A percentile compares a stretch with the other conserved stretches of the same genome.
Conservation (phyloP, 192 early-diverging fungal species). For the Pilobolus umbonatus region DNA sequence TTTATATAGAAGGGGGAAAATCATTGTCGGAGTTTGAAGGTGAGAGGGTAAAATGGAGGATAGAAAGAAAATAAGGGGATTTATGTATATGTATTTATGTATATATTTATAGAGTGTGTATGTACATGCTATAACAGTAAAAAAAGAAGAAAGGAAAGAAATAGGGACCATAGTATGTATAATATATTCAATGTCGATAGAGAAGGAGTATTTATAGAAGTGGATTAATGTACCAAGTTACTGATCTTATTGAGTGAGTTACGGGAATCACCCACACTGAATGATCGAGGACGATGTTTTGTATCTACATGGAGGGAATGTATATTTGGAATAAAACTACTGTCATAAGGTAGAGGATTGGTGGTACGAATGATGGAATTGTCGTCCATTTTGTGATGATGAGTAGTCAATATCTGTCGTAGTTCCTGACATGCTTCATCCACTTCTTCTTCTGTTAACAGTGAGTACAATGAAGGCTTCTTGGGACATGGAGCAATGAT, state of each 20-base stretch:
- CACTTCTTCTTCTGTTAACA: not conserved
- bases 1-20: not conserved
- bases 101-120: too few species aligned
- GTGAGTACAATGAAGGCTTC: conserved; percentile 2
- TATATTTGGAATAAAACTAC: conserved; percentile 14
- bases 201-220: too few species aligned
- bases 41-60: not conserved
- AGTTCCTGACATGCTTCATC: conserved; percentile 19
- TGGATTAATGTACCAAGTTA: conserved; percentile 2
- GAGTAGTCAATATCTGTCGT: conserved; percentile 4
- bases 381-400: not conserved
- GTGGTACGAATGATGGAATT: conserved; percentile 7
- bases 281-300: conserved; percentile 17
- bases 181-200: too few species aligned
- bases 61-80: not conserved
- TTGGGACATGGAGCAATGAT: conserved; percentile 18
- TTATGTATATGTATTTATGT: too few species aligned
- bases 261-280: conserved; percentile 19
- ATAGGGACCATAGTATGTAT: too few species aligned
- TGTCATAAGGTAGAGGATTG: conserved; percentile 19
- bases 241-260: conserved; percentile 3
- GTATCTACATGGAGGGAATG: not conserved
- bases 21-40: not conserved
- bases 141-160: too few species aligned
- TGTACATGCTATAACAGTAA: too few species aligned